A percentile compares a stretch with the other conserved stretches of the same genome.
Conservation (phyloP, 345 rosid genomes). For the Geranium rotundifolium region DNA sequence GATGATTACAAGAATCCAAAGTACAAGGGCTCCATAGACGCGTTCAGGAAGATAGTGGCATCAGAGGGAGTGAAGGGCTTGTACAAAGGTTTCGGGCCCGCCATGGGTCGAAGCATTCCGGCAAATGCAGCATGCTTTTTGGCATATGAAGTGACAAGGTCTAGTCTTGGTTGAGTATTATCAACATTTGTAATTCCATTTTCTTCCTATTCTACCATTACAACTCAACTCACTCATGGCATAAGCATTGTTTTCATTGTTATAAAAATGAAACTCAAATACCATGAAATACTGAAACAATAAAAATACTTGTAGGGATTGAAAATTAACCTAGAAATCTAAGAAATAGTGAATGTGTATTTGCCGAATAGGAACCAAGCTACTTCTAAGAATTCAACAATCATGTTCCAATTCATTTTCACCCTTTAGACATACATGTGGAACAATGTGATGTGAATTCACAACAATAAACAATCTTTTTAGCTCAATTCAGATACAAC, state of each 20-base stretch:
- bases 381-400: too few species aligned
- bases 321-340: too few species aligned
- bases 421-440: too few species aligned
- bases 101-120: constrained; percentile 91
- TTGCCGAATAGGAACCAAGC: too few species aligned
- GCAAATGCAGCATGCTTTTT: constrained; percentile 99
- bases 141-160: constrained; percentile 75
- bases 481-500: too few species aligned
- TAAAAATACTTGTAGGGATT: too few species aligned
- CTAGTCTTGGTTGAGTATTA: constrained; percentile 57
- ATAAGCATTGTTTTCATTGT: not conserved
- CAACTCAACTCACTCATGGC: not conserved
- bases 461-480: too few species aligned
- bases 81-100: constrained; percentile 92
- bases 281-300: too few species aligned
- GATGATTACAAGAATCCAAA: constrained; percentile 83
- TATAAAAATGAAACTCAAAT: too few species aligned
- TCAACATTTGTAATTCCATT: not conserved
- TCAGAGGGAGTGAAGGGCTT: constrained; percentile 84
- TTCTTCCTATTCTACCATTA: not conserved
- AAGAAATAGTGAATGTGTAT: too few species aligned
- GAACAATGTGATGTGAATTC: too few species aligned
- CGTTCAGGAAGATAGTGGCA: constrained; percentile 59
- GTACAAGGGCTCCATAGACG: constrained; percentile 59
- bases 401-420: too few species aligned